Conservation (phyloP, 2,329 filamentous ascomycete species). For the Trichoderma simmonsii region DNA sequence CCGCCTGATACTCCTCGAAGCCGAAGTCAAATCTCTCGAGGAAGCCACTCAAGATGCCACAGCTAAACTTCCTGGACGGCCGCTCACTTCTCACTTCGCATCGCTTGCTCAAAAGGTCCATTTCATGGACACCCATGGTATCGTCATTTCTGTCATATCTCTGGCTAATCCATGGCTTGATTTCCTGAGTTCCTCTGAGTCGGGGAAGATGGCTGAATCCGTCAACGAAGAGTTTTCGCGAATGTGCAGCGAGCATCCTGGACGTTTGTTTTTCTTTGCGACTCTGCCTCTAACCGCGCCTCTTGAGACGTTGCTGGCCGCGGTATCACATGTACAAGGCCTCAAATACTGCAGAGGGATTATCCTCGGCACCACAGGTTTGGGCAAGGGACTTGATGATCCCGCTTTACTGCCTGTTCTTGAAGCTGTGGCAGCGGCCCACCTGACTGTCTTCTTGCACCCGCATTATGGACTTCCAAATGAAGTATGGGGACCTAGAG, state of each 20-base stretch:
- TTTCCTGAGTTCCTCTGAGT: conserved; percentile 64
- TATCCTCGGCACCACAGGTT: conserved; percentile 79
- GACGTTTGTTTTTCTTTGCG: conserved; percentile 77
- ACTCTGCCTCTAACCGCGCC: conserved; percentile 74
- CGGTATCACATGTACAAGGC: conserved; percentile 59
- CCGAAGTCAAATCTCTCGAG: conserved; percentile 46
- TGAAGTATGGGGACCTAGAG: conserved; percentile 72
- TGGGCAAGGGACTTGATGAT: conserved; percentile 80
- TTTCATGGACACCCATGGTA: conserved; percentile 84
- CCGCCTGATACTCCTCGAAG: conserved; percentile 63
- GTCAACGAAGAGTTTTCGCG: conserved; percentile 77
- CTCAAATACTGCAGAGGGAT: conserved; percentile 76
- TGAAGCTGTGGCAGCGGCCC: conserved; percentile 60
- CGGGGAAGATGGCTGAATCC: conserved; percentile 57
- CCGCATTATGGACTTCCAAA: conserved; percentile 87
- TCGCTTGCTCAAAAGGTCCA: conserved; percentile 74
- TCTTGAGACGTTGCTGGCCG: conserved; percentile 56
- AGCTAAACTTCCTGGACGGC: conserved; percentile 67
- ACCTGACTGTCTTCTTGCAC: conserved; percentile 75
- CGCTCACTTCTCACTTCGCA: conserved; percentile 79
- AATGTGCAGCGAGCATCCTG: conserved; percentile 64
- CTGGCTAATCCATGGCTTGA: conserved; percentile 94
- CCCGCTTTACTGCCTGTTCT: conserved; percentile 68
- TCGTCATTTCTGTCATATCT: conserved; percentile 80
- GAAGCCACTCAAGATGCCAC: conserved; percentile 52